Percentiles rank a stretch among this genome's conserved stretches.
These are phyloP conservation scores for Ogataea angusta DNA, from an alignment of 805 yeast genomes.

Conservation along the genomic window DNA sequence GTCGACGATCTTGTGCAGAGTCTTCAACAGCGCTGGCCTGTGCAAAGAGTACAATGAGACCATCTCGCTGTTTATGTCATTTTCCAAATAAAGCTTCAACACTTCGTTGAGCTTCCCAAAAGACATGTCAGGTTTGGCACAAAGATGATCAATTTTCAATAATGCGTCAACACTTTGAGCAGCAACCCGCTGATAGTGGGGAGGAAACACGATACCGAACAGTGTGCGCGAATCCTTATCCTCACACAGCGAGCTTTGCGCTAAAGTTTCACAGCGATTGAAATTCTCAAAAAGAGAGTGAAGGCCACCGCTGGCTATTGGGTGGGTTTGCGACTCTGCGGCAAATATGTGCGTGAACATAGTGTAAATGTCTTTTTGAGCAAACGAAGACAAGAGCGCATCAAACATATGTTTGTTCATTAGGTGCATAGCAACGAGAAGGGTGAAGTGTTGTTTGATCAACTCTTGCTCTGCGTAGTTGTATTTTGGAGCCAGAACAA, in stretches of 20 bases:
- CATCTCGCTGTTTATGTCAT: conserved; percentile 20
- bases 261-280: conserved; percentile 18
- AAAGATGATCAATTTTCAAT: conserved; percentile 5
- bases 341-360: conserved; percentile 12
- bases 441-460: conserved; percentile 20
- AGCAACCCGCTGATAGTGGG: not conserved
- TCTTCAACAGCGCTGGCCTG: conserved; percentile 19
- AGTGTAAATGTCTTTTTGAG: conserved; percentile 9
- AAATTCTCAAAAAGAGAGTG: conserved; percentile 20
- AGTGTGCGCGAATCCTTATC: conserved; percentile 14
- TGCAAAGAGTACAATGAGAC: conserved; percentile 14
- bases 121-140: conserved; percentile 1
- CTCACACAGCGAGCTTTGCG: conserved; percentile 20
- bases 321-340: not conserved
- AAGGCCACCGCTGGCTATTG: conserved; percentile 11
- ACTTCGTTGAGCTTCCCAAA: conserved; percentile 3
- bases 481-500: conserved; percentile 14
- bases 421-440: conserved; percentile 24
- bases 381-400: conserved; percentile 9
- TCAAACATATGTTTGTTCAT: conserved; percentile 19
- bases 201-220: conserved; percentile 10
- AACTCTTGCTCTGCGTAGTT: conserved; percentile 18
- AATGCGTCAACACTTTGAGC: conserved; percentile 7
- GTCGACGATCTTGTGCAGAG: conserved; percentile 18
- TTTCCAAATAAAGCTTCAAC: conserved; percentile 5